phyloP scores from a whole-genome alignment of 78 protist genomes.

The Reticulomyxa filosa region DNA sequence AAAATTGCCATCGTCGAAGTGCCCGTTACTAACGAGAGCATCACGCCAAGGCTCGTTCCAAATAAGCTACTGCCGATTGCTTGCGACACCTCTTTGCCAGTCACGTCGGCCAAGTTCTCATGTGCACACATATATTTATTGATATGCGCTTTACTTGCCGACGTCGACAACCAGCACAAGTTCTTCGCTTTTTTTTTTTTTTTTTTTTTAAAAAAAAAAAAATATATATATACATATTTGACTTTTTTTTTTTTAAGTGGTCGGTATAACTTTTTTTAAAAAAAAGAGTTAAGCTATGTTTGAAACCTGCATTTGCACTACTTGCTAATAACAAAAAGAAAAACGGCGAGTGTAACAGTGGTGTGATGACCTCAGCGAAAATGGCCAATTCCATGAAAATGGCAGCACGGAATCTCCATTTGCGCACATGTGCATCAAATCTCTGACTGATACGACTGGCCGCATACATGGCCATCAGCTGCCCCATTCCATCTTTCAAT shows the following conservation, averaged over 20 bases:
- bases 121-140: background rate
- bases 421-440: background rate
- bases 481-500: too few species aligned
- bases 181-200: too few species aligned
- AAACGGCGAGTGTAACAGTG: background rate
- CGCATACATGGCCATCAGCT: too few species aligned
- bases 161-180: background rate
- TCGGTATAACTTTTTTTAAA: too few species aligned
- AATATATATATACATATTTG: too few species aligned
- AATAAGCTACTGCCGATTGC: background rate
- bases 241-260: too few species aligned
- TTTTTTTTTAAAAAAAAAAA: too few species aligned
- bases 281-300: too few species aligned
- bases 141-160: background rate
- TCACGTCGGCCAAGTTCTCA: background rate
- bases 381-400: background rate
- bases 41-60: background rate
- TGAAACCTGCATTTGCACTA: background rate
- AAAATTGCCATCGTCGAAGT: background rate
- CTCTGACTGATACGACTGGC: background rate
- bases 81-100: background rate
- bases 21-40: background rate
- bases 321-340: background rate
- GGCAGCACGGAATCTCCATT: background rate
- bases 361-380: background rate